Base-by-base conservation (phyloP, 179 eudicot genomes). In the Heliamphora pulchella region DNA sequence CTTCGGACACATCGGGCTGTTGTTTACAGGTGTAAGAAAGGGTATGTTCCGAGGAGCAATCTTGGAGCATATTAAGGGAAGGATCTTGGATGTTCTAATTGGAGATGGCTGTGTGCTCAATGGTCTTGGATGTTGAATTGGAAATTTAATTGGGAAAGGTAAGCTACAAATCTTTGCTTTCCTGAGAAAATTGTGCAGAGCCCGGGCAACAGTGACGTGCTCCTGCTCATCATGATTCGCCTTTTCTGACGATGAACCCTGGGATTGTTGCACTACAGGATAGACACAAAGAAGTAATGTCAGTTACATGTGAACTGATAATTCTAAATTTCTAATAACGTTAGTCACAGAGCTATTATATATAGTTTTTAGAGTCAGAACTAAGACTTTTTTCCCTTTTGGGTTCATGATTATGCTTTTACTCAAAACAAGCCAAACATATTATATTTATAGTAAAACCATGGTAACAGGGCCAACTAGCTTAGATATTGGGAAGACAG, bases 181-280 rank as follows among this genome's bases (percentile, higher is more conserved):
- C 67, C 84, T 18, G 50, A 91, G 84, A 80, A 85, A 93, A 71
- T 87, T 89, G 79, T 90, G 90, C 59, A 93, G 85, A 47, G 92
- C 91, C 70, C 96, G 87, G 54, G 97, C 94, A 41, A 93, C 89
- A 0, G 87, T 88, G 50, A 93, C 88, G 81, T 91, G 97, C 85
- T 93, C 97, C 81, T 88, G 97, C 84, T 90, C 96, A 75, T 90
- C 96, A 74, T 70, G 75, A 72, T 83, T 90, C 50, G 78, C 82
- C 78, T 82, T 90, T 73, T 90, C 90, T n/a, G n/a, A n/a, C 14
- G 86, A 86, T 61, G 89, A 83, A 78, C 82, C 84, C 81, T 84
- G 90, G 39, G 91, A 78, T 79, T 90, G 90, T 64, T 90, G 96
- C 44, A 88, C 90, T 80, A 93, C 97, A 91, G 88, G 79, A 75